A percentile compares a stretch with the other conserved stretches of the same genome.
These are phyloP conservation scores for Reutealis trisperma DNA, from an alignment of 345 rosid species.

Conservation along the genomic window DNA sequence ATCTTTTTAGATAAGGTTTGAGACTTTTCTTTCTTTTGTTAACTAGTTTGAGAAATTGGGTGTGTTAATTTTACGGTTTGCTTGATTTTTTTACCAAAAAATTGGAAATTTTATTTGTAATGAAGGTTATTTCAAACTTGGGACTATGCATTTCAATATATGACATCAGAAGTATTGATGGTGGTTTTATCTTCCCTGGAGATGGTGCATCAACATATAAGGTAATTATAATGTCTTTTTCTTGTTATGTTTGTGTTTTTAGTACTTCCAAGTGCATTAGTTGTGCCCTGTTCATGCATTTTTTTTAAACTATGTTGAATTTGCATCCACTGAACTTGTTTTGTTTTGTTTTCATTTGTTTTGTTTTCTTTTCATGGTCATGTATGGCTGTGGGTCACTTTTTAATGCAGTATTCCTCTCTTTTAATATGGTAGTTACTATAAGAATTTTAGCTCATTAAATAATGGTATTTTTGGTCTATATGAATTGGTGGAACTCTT, in stretches of 20 bases:
- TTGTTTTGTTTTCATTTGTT: not conserved
- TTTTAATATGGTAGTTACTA: too few species aligned
- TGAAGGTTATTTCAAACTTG: slow-evolving; percentile 68
- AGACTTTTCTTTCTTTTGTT: not conserved
- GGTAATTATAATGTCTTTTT: slow-evolving; percentile 33
- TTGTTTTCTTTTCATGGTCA: not conserved
- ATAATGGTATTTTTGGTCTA: too few species aligned
- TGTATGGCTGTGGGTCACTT: not conserved
- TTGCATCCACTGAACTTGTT: not conserved
- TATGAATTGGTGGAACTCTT: not conserved
- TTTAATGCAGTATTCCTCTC: too few species aligned
- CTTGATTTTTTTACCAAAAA: not conserved
- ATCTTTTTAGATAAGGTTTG: slow-evolving; percentile 80
- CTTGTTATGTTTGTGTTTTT: too few species aligned
- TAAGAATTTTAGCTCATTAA: too few species aligned
- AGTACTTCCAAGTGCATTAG: not conserved
- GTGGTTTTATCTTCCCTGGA: slow-evolving; percentile 76
- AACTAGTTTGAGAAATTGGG: not conserved
- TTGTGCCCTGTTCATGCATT: not conserved
- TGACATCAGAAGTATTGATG: slow-evolving; percentile 56
- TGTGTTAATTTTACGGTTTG: not conserved
- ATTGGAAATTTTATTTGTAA: slow-evolving; percentile 12
- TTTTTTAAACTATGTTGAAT: not conserved
- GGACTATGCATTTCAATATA: slow-evolving; percentile 80
- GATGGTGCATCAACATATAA: slow-evolving; percentile 87